phyloP scores from a whole-genome alignment of 345 rosid species.

The Aquilaria yunnanensis region DNA sequence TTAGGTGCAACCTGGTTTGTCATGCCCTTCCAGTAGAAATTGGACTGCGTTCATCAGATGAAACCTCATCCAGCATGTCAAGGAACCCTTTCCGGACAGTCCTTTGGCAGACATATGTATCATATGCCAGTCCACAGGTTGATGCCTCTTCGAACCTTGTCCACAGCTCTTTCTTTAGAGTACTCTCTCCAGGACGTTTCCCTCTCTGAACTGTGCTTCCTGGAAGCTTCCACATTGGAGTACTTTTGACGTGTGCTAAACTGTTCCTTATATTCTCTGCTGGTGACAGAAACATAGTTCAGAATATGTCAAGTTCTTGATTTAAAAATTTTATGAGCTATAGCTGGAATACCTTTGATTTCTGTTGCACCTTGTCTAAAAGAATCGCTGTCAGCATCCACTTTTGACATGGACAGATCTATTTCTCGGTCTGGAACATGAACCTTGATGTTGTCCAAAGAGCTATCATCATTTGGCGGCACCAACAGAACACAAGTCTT shows the following conservation, averaged over 20 bases:
- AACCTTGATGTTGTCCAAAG: conserved; percentile 14
- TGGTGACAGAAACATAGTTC: background rate
- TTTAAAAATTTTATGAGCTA: no score
- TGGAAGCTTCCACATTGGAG: conserved; percentile 58
- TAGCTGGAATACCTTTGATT: no score
- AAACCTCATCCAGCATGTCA: conserved; percentile 89
- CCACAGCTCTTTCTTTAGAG: conserved; percentile 93
- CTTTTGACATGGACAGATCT: conserved; percentile 9
- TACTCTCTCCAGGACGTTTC: conserved; percentile 76
- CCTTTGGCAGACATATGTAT: conserved; percentile 22
- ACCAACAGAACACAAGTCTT: conserved; percentile 71
- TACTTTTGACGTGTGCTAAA: conserved; percentile 35
- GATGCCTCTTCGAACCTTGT: conserved; percentile 90
- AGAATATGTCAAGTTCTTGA: no score
- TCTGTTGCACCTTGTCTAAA: background rate
- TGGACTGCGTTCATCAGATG: conserved; percentile 35
- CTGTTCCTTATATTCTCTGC: conserved; percentile 24
- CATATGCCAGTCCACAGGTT: conserved; percentile 19
- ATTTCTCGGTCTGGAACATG: conserved; percentile 16
- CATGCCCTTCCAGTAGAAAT: conserved; percentile 16
- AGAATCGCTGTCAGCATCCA: conserved; percentile 9
- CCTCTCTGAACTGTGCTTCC: conserved; percentile 41
- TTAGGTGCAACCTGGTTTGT: background rate
- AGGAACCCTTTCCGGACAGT: conserved; percentile 61
- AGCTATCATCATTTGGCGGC: conserved; percentile 40